Evolutionary conservation across 192 early-diverging fungal genomes (phyloP), one percentile per base, ranked within the genome.

Genomic region (Chytriomyces hyalinus): DNA sequence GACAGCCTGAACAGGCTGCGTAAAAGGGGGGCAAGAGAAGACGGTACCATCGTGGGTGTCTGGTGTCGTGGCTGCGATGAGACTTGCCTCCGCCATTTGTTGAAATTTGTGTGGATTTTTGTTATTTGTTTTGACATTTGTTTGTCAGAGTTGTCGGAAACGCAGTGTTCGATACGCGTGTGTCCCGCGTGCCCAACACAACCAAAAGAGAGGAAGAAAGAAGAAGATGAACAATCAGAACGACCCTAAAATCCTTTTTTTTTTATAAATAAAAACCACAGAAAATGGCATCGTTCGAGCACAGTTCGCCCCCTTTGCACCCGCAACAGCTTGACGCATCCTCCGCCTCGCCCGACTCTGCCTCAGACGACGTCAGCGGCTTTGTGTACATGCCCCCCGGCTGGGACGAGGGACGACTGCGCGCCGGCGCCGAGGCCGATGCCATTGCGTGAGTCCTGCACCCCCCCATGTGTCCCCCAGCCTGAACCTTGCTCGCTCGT

Each of bases 311-410:
- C 53, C 20, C 53, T 20, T 20, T 57, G 15, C 53, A 20, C 20
- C 53, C 20, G 15, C 36, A 36, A 36, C 36, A 36, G 36, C 36
- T 20, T 13, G 53, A 57, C 53, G 26, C 57, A 73, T 8, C 57
- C 9, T 71, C 69, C 51, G 57, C 57, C 49, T 71, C 69, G 20
- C 50, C 49, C 7, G 67, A 45, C 53, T 57, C 53, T 11, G 67
- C 13, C 36, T 22, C 69, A 13, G 50, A 22, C 45, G 72, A 73
- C n/a, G 45, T 73, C 44, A 84, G 69, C 22, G 85, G 85, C 65
- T 87, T 83, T 70, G 77, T 86, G 46, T 87, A 85, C 82, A 84
- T 82, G 70, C 85, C 85, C 1, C 85, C 85, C 7, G 85, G 84
- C 9, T 87, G 83, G 83, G 85, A 87, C 70, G 83, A 87, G 66